A percentile compares a stretch with the other conserved stretches of the same genome.
Conservation (phyloP, 345 rosid genomes). For the Salix viminalis region DNA sequence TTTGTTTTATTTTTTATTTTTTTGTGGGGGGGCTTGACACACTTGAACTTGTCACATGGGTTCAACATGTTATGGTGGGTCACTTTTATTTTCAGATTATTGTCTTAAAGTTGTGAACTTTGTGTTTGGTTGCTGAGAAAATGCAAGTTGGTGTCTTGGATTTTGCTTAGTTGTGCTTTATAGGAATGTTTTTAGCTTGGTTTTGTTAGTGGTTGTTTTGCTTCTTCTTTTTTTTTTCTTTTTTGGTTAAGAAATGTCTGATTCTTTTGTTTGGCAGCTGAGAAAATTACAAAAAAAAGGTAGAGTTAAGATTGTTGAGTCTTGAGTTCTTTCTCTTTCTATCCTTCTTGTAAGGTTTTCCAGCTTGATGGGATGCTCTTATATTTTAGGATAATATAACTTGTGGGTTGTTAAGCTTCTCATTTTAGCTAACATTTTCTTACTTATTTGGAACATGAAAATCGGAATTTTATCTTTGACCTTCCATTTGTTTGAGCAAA, state of each 20-base stretch:
- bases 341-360: background rate
- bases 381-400: background rate
- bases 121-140: slow-evolving; percentile 16
- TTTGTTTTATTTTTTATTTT: background rate
- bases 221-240: background rate
- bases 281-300: background rate
- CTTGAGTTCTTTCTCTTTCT: background rate
- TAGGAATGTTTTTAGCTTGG: background rate
- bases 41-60: slow-evolving; percentile 22
- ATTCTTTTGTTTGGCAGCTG: slow-evolving; percentile 14
- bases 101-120: background rate
- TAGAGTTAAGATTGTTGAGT: background rate
- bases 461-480: background rate
- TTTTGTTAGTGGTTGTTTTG: background rate
- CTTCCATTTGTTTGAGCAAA: background rate
- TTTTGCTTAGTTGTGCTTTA: background rate
- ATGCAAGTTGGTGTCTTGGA: background rate
- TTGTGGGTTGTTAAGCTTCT: background rate
- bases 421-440: background rate
- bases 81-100: background rate
- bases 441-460: background rate
- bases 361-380: background rate
- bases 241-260: background rate
- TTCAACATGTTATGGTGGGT: slow-evolving; percentile 45
- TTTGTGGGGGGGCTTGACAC: background rate